Evolutionary conservation across 352 stramenopile genomes (phyloP).

Genomic region (Pythium phragmitis): DNA sequence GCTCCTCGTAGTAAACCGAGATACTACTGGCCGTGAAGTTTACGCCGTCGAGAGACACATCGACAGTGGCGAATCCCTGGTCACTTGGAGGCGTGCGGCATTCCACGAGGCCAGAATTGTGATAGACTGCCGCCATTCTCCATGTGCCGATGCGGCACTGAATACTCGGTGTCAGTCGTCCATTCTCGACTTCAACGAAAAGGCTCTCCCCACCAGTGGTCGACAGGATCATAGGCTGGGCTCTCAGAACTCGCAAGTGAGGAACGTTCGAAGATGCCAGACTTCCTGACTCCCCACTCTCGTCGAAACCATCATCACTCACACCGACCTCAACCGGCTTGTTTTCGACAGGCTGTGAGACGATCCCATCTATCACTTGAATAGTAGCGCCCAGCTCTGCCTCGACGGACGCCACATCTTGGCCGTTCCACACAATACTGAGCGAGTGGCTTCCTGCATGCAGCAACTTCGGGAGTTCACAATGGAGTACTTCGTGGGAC

Average conservation of each 20-base stretch:
- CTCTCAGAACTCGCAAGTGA: not conserved
- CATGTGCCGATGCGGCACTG: slow-evolving; percentile 11
- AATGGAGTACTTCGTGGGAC: slow-evolving; percentile 8
- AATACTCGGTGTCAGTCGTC: not conserved
- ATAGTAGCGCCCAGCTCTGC: not conserved
- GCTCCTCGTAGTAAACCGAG: slow-evolving; percentile 18
- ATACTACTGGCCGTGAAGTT: slow-evolving; percentile 15
- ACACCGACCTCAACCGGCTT: slow-evolving; percentile 8
- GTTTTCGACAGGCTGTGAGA: slow-evolving; percentile 3
- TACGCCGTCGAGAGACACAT: slow-evolving; percentile 22
- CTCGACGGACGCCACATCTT: slow-evolving; percentile 5
- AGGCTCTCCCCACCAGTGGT: slow-evolving; percentile 10
- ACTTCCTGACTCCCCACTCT: not conserved
- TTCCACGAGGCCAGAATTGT: not conserved
- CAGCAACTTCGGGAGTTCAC: slow-evolving; percentile 6
- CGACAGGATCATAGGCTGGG: not conserved
- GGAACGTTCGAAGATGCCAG: slow-evolving; percentile 7
- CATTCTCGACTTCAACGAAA: slow-evolving; percentile 9
- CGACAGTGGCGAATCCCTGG: slow-evolving; percentile 16
- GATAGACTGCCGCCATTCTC: not conserved
- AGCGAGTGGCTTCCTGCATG: slow-evolving; percentile 12
- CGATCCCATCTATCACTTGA: slow-evolving; percentile 9
- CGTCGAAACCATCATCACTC: slow-evolving; percentile 2
- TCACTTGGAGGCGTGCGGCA: slow-evolving; percentile 15
- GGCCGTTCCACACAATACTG: slow-evolving; percentile 22